Evolutionary conservation across 2,329 filamentous ascomycete species (phyloP).

Genomic region (Ceratocystis ficicola): DNA sequence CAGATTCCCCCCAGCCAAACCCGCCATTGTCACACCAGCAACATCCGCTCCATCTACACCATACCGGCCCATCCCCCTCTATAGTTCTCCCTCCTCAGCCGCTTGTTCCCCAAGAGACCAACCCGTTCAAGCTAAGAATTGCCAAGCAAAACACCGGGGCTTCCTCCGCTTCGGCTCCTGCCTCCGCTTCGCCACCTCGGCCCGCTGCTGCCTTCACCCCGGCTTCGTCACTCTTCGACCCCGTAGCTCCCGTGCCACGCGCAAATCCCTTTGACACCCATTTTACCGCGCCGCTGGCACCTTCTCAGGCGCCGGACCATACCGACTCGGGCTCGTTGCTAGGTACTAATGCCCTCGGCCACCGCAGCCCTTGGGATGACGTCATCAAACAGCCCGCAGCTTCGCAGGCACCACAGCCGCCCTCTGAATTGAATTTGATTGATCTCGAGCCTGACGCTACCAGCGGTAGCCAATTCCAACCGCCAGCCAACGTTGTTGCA

Average conservation of each 20-base stretch:
- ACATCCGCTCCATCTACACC: background rate
- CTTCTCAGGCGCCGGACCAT: background rate
- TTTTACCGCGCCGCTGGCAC: background rate
- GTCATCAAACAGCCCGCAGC: background rate
- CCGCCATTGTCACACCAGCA: background rate
- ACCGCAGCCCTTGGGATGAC: conserved; percentile 14
- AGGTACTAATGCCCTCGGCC: conserved; percentile 14
- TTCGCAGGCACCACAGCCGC: conserved; percentile 15
- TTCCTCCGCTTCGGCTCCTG: background rate
- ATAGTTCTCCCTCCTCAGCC: background rate
- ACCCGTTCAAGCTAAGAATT: conserved; percentile 14
- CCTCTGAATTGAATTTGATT: conserved; percentile 40
- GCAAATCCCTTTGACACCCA: background rate
- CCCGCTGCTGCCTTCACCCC: background rate
- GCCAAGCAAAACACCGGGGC: conserved; percentile 7
- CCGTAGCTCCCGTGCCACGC: background rate
- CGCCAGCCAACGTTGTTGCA: background rate
- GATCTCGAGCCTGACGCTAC: conserved; percentile 27
- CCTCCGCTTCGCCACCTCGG: background rate
- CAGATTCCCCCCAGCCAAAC: background rate
- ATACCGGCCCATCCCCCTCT: background rate
- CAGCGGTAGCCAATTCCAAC: background rate
- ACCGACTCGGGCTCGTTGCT: background rate
- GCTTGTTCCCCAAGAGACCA: conserved; percentile 11
- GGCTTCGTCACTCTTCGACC: background rate